These are phyloP conservation scores for Aspergillus tanneri DNA, from an alignment of 2,329 filamentous ascomycete genomes.

Conservation along the genomic window DNA sequence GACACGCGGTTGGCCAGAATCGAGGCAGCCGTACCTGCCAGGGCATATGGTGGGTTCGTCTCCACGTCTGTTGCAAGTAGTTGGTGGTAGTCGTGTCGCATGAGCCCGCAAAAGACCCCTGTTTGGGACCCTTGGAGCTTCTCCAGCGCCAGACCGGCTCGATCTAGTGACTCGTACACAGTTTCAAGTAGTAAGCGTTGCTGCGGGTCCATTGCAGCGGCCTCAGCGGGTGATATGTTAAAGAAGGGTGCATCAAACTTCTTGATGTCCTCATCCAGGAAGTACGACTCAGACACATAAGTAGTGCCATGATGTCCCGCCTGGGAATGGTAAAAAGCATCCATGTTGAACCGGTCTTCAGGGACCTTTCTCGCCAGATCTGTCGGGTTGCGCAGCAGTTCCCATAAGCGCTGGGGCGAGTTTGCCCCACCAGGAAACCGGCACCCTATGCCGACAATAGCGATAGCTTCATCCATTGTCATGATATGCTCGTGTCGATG, in stretches of 20 bases:
- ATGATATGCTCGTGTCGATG: too few species aligned
- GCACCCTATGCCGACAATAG: too few species aligned
- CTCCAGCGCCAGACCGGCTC: slow-evolving; percentile 1
- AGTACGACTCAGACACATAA: too few species aligned
- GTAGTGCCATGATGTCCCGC: too few species aligned
- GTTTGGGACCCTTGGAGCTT: slow-evolving; percentile 3
- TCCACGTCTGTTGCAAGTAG: slow-evolving; percentile 1
- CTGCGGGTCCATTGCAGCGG: background rate
- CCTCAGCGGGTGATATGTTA: background rate
- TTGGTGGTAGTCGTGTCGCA: slow-evolving; percentile 10
- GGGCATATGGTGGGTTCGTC: background rate
- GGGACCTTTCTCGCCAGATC: too few species aligned
- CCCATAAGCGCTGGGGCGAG: too few species aligned
- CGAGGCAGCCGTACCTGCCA: slow-evolving; percentile 25
- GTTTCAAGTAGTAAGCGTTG: background rate
- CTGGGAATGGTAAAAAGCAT: too few species aligned
- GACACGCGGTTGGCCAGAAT: slow-evolving; percentile 37
- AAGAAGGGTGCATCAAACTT: background rate
- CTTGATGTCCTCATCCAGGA: background rate
- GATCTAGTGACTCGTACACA: slow-evolving; percentile 12
- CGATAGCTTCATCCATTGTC: too few species aligned
- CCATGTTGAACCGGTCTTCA: too few species aligned
- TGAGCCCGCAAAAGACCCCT: slow-evolving; percentile 4
- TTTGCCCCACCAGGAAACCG: too few species aligned
- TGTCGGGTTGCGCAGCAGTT: too few species aligned